Evolutionary conservation across 1,284 basidiomycete species (phyloP), one percentile per base, ranked within the genome.

Genomic region (Cystobasidium pallidum): DNA sequence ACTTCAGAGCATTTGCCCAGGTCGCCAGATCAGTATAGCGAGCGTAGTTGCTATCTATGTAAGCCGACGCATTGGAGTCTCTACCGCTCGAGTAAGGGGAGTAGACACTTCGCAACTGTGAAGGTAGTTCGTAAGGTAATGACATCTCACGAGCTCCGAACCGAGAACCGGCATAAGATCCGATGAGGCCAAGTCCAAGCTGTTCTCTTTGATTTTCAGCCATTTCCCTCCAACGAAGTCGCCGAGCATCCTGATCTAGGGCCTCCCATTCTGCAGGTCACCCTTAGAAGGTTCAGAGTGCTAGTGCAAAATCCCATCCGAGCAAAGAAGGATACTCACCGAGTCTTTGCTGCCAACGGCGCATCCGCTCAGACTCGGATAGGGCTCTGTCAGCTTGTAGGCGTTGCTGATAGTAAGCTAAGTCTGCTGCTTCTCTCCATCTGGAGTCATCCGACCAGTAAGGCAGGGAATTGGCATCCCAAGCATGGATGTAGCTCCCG

Each of bases 251-350:
- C 21, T 63, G 57, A 43, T 71, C 68, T 13, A 71, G 39, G 41
- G 59, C 59, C 39, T 71, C 57, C 68, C 68, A 71, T 47, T 64
- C 68, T 51, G n/a, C n/a, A n/a, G n/a, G n/a, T n/a, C n/a, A n/a
- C n/a, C n/a, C n/a, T n/a, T n/a, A n/a, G n/a, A n/a, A 11, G 45
- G 7, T 34, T 41, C 13, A 28, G 28, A 7, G 58, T 11, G n/a
- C 58, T 6, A 10, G 7, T 34, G 4, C 10, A 28, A 15, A n/a
- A 13, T 7, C 19, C 11, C 28, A 32, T 11, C 7, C 11, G 24
- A 57, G 54, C 28, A 57, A 19, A 34, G 32, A 26, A 36, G 28
- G 24, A 19, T 11, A 28, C 17, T 3, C 36, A 64, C 62, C 62
- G 7, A 58, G 41, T 62, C 68, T 63, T 39, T 71, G 68, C 36